phyloP scores from a whole-genome alignment of 139 green algal species.

The Pedinophyceae sp. region DNA sequence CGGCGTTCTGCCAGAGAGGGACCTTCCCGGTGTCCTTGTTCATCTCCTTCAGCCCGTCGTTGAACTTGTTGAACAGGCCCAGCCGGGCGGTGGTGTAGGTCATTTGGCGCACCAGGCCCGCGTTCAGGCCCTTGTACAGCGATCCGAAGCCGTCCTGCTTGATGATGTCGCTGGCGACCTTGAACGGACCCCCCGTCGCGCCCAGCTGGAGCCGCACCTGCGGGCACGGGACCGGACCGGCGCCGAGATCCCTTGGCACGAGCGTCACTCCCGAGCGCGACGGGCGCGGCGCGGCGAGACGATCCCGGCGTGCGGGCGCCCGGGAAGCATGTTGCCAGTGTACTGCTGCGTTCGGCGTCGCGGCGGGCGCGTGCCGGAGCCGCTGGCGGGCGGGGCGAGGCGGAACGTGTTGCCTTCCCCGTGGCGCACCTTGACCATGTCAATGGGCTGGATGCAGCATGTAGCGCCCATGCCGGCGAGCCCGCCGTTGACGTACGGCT shows the following conservation, averaged over 20 bases:
- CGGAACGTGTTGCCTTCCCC: too few species aligned
- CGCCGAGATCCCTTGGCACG: neutral
- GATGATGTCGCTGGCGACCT: slow-evolving; percentile 14
- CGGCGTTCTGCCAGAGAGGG: slow-evolving; percentile 71
- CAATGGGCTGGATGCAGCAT: slow-evolving; percentile 85
- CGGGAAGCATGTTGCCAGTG: neutral
- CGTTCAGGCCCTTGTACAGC: slow-evolving; percentile 87
- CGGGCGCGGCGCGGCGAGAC: too few species aligned
- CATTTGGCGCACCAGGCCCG: slow-evolving; percentile 89
- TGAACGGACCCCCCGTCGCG: slow-evolving; percentile 52
- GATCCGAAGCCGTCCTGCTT: slow-evolving; percentile 43
- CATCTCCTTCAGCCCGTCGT: slow-evolving; percentile 20
- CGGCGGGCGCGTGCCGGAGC: neutral
- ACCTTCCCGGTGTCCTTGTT: slow-evolving; percentile 29
- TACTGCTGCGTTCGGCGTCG: neutral
- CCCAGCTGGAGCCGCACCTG: slow-evolving; percentile 89
- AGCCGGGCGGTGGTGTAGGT: slow-evolving; percentile 97
- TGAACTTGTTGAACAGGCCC: slow-evolving; percentile 74
- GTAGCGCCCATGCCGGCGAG: slow-evolving; percentile 72
- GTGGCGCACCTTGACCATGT: slow-evolving; percentile 98
- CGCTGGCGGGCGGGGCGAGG: too few species aligned
- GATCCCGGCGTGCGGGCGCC: too few species aligned
- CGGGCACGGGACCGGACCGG: neutral
- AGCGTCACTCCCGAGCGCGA: neutral
- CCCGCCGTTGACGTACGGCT: slow-evolving; percentile 96